Conservation (phyloP, 495 filamentous ascomycete species). For the Oleoguttula mirabilis region DNA sequence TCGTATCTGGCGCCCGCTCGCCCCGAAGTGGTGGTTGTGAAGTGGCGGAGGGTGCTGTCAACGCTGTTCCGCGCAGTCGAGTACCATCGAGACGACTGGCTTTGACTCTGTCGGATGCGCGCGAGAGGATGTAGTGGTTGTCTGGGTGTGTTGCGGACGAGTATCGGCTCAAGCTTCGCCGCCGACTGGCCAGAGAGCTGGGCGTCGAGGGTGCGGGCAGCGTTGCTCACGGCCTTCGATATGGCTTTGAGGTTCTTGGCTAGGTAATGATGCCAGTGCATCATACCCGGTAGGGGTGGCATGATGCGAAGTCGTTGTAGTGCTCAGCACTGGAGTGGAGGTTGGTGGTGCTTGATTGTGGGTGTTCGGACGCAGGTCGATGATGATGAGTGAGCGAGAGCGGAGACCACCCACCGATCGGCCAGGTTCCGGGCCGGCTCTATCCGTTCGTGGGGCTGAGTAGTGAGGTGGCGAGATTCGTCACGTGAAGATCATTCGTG, state of each 20-base stretch:
- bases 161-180: constrained; percentile 41
- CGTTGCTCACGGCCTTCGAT: constrained; percentile 19
- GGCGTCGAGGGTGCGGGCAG: constrained; percentile 23
- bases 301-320: constrained; percentile 7
- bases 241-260: constrained; percentile 9
- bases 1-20: constrained; percentile 43
- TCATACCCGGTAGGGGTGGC: constrained; percentile 19
- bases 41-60: constrained; percentile 40
- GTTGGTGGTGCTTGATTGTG: neutral
- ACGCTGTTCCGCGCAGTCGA: constrained; percentile 49
- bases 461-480: too few species aligned
- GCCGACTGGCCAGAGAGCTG: constrained; percentile 37
- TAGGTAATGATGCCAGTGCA: constrained; percentile 18
- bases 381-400: too few species aligned
- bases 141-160: constrained; percentile 41
- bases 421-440: too few species aligned
- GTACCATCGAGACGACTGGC: constrained; percentile 60
- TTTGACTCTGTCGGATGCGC: constrained; percentile 53
- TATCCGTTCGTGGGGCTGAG: too few species aligned
- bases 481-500: too few species aligned
- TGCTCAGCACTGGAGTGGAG: neutral
- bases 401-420: too few species aligned
- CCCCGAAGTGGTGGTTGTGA: constrained; percentile 41
- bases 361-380: too few species aligned
- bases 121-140: constrained; percentile 65